These are phyloP conservation scores for Eucalyptus decipiens DNA, from an alignment of 345 rosid genomes.

Conservation along the genomic window DNA sequence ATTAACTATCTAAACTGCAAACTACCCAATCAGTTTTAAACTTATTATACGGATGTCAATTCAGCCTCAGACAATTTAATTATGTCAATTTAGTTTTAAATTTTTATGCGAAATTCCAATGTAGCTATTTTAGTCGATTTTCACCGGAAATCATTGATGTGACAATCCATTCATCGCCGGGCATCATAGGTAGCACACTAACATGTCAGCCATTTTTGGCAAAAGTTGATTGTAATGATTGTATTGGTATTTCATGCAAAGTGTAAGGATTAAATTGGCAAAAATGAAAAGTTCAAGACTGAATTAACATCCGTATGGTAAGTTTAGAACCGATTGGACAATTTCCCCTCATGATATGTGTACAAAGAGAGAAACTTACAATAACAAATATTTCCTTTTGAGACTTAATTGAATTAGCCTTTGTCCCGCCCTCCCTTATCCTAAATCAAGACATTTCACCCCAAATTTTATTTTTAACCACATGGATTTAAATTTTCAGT, in stretches of 20 bases:
- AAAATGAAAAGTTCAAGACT: too few species aligned
- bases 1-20: too few species aligned
- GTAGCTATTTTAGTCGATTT: neutral
- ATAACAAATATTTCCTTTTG: neutral
- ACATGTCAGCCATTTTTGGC: accelerated
- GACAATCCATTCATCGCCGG: accelerated
- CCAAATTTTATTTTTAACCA: neutral
- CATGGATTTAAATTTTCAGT: neutral
- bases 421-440: neutral
- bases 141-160: accelerated
- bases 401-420: neutral
- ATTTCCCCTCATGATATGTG: too few species aligned
- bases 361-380: too few species aligned
- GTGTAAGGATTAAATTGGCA: too few species aligned
- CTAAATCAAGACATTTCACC: neutral
- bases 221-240: too few species aligned
- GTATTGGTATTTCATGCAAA: too few species aligned
- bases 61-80: neutral
- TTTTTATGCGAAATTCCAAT: neutral
- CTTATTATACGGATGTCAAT: neutral
- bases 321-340: too few species aligned
- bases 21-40: too few species aligned
- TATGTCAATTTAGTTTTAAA: too few species aligned
- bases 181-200: too few species aligned
- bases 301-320: too few species aligned